Conservation (phyloP, 371 early-diverging fungal species). For the Chytridium lagenaria region DNA sequence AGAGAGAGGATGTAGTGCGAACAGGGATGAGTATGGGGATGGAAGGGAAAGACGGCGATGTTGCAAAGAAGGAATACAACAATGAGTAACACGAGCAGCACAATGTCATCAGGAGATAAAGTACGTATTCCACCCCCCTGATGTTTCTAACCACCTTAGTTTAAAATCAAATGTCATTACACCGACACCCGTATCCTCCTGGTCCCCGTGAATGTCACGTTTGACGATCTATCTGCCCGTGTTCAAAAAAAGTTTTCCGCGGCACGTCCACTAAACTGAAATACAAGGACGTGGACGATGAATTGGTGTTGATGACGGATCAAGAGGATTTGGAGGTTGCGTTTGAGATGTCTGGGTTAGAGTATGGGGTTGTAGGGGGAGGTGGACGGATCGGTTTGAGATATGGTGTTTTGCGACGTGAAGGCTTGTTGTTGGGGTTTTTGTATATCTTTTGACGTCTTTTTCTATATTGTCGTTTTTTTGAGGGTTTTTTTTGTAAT, state of each 20-base stretch:
- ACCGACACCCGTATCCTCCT: conserved; percentile 71
- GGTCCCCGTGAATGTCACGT: conserved; percentile 63
- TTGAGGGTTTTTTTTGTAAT: too few species aligned
- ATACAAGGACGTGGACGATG: conserved; percentile 90
- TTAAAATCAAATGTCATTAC: conserved; percentile 83
- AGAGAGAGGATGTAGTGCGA: neutral
- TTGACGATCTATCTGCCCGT: conserved; percentile 63
- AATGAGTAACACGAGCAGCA: conserved; percentile 4
- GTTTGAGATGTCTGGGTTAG: conserved; percentile 40
- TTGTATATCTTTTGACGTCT: neutral
- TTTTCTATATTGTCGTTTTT: neutral
- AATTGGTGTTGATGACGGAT: conserved; percentile 86
- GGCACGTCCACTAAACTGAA: conserved; percentile 64
- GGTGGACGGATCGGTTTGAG: conserved; percentile 62
- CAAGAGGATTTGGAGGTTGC: conserved; percentile 91
- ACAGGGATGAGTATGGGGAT: neutral
- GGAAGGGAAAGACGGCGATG: neutral
- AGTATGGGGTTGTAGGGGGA: conserved; percentile 37
- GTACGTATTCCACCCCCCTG: neutral
- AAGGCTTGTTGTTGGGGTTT: neutral
- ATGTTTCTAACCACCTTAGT: conserved; percentile 34
- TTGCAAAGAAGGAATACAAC: neutral
- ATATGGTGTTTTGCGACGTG: conserved; percentile 62
- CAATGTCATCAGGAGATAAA: neutral
- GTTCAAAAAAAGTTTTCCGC: conserved; percentile 66